Conservation (phyloP, 108 stramenopile species). For the Pseudonitzschia multiseries region DNA sequence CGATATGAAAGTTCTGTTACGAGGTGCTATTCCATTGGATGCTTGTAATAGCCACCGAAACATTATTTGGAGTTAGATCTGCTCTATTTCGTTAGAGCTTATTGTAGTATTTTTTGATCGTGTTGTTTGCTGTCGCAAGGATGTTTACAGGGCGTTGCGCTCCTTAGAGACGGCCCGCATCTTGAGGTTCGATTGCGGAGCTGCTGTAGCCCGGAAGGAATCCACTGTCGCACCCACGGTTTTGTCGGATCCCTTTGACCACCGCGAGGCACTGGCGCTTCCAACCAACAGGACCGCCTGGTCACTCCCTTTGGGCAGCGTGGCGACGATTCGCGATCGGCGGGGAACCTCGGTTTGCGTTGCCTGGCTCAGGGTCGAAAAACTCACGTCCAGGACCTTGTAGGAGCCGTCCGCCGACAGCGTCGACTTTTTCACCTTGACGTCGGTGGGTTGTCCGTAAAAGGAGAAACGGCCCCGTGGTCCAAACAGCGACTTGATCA, state of each 20-base stretch:
- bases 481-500: conserved; percentile 62
- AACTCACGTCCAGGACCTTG: conserved; percentile 59
- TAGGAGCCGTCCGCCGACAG: conserved; percentile 18
- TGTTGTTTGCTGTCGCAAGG: neutral
- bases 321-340: conserved; percentile 62
- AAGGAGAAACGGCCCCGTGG: conserved; percentile 78
- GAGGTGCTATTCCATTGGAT: too few relatives aligned
- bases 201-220: conserved; percentile 65
- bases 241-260: conserved; percentile 60
- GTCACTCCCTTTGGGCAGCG: conserved; percentile 62
- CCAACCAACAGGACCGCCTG: conserved; percentile 80
- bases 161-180: conserved; percentile 33
- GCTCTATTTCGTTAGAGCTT: neutral
- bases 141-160: neutral
- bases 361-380: conserved; percentile 70
- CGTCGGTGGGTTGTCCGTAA: conserved; percentile 82
- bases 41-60: too few relatives aligned
- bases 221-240: conserved; percentile 37
- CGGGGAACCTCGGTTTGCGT: conserved; percentile 82
- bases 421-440: conserved; percentile 61
- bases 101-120: neutral
- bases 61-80: too few relatives aligned
- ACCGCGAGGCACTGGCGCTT: conserved; percentile 59
- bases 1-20: too few relatives aligned
- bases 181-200: conserved; percentile 62